phyloP scores from a whole-genome alignment of 495 filamentous ascomycete species.

The Pyrenopolyporus hunteri region DNA sequence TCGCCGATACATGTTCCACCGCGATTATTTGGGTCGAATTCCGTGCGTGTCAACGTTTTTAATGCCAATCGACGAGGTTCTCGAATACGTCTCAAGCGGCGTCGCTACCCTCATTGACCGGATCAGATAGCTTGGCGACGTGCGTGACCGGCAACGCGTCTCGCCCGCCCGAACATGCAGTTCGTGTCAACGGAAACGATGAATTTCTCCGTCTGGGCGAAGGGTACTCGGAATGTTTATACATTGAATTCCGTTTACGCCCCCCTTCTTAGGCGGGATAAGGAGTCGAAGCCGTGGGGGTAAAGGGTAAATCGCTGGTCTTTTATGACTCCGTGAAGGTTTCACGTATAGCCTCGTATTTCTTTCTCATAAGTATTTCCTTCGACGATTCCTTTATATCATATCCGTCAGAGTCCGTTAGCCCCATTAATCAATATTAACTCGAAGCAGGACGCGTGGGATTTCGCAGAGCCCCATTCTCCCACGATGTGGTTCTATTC shows the following conservation, averaged over 20 bases:
- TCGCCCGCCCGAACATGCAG: neutral
- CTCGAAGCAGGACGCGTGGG: constrained; percentile 7
- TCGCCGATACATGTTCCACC: constrained; percentile 30
- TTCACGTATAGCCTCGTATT: too few relatives aligned
- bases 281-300: too few relatives aligned
- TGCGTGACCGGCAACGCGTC: neutral
- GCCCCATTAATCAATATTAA: neutral
- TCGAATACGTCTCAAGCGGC: neutral
- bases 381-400: too few relatives aligned
- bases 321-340: too few relatives aligned
- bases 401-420: neutral
- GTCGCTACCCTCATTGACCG: neutral
- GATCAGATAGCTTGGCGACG: neutral
- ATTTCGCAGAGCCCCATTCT: constrained; percentile 17
- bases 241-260: too few relatives aligned
- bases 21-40: neutral
- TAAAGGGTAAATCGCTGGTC: too few relatives aligned
- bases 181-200: neutral
- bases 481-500: constrained; percentile 27
- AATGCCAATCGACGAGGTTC: neutral
- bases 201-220: too few relatives aligned
- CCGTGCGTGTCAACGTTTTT: neutral
- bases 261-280: too few relatives aligned
- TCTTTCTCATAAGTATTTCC: too few relatives aligned
- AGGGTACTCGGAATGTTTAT: too few relatives aligned